Evolutionary conservation across 352 stramenopile genomes (phyloP).

Genomic region (Phytophthora pseudosyringae): DNA sequence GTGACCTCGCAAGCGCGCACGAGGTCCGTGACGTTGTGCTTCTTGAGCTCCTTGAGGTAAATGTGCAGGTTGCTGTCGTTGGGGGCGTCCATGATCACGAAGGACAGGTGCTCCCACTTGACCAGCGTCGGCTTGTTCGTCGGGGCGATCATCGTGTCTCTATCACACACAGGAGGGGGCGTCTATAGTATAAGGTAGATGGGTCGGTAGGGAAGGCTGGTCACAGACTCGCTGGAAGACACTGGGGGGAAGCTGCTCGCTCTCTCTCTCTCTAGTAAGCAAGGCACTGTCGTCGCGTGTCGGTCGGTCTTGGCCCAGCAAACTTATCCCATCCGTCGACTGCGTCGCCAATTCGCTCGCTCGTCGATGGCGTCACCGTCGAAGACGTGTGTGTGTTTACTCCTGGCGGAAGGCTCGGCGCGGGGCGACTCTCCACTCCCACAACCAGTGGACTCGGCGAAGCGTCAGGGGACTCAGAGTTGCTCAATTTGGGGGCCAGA

Average conservation of each 20-base stretch:
- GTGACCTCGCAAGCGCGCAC: slow-evolving; percentile 97
- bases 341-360: slow-evolving; percentile 28
- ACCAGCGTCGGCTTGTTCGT: slow-evolving; percentile 90
- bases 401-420: slow-evolving; percentile 29
- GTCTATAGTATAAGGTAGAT: slow-evolving; percentile 25
- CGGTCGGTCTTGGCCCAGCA: slow-evolving; percentile 34
- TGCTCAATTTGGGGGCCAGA: slow-evolving; percentile 35
- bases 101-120: slow-evolving; percentile 92
- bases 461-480: slow-evolving; percentile 51
- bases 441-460: slow-evolving; percentile 55
- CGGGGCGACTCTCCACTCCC: slow-evolving; percentile 46
- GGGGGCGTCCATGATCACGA: slow-evolving; percentile 98
- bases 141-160: slow-evolving; percentile 73
- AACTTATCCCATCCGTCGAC: slow-evolving; percentile 63
- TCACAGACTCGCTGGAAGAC: slow-evolving; percentile 12
- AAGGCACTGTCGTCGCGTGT: slow-evolving; percentile 36
- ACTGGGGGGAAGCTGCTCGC: background rate
- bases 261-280: slow-evolving; percentile 20
- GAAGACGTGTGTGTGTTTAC: slow-evolving; percentile 20
- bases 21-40: slow-evolving; percentile 95
- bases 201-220: background rate
- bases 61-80: slow-evolving; percentile 96
- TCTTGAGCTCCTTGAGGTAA: slow-evolving; percentile 97
- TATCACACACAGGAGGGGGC: slow-evolving; percentile 8
- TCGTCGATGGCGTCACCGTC: slow-evolving; percentile 24